A percentile compares a stretch with the other conserved stretches of the same genome.
These are phyloP conservation scores for Vitis amurensis DNA, from an alignment of 164 flowering plant species.

Conservation along the genomic window DNA sequence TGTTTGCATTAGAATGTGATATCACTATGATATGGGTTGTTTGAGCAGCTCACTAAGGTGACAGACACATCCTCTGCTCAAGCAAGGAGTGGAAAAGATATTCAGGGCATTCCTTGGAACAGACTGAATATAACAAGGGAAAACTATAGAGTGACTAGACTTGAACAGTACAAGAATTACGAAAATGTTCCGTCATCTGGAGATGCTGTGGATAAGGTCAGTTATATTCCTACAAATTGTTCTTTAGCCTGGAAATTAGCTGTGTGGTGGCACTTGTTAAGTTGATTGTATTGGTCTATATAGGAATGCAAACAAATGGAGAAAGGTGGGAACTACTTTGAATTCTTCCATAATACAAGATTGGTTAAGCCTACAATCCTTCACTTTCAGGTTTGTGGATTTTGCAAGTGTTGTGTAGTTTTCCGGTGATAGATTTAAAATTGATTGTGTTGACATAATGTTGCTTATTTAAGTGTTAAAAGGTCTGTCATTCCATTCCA, in stretches of 20 bases:
- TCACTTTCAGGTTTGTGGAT: constrained; percentile 65
- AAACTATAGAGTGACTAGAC: constrained; percentile 56
- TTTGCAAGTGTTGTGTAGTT: background rate
- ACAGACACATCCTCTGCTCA: constrained; percentile 66
- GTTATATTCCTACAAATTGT: background rate
- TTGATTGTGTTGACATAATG: too few species aligned
- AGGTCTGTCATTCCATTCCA: too few species aligned
- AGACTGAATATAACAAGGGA: constrained; percentile 58
- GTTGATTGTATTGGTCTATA: background rate
- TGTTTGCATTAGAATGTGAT: background rate
- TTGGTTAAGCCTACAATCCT: constrained; percentile 69
- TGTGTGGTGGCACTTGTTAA: background rate
- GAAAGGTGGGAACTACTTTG: constrained; percentile 55
- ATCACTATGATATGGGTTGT: background rate
- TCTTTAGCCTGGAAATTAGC: background rate
- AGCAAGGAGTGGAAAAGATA: constrained; percentile 69
- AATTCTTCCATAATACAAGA: constrained; percentile 60
- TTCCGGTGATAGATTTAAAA: too few species aligned
- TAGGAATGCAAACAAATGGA: constrained; percentile 51
- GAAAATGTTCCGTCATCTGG: constrained; percentile 60
- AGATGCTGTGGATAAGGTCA: constrained; percentile 54
- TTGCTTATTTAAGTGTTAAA: too few species aligned
- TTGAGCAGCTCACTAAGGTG: constrained; percentile 48
- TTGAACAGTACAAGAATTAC: constrained; percentile 67
- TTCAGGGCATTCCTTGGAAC: constrained; percentile 80